A percentile compares a stretch with the other conserved stretches of the same genome.
These are phyloP conservation scores for Venturia pyrina DNA, from an alignment of 2,329 filamentous ascomycete species.

Conservation along the genomic window DNA sequence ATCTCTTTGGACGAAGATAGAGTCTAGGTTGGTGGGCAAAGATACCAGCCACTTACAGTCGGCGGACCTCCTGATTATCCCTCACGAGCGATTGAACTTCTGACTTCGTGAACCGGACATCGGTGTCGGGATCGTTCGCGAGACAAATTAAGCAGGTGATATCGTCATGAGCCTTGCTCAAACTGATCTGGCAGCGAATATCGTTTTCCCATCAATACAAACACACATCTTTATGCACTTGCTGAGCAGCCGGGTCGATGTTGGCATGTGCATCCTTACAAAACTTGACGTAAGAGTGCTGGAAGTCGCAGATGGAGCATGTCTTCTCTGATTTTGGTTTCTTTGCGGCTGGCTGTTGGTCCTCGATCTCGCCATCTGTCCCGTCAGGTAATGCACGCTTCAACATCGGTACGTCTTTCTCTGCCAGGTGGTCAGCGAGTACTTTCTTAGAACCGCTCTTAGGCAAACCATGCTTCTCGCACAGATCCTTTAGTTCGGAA, in stretches of 20 bases:
- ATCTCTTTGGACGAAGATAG: too few relatives aligned
- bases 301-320: not conserved
- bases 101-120: not conserved
- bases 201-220: not conserved
- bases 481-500: not conserved
- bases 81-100: not conserved
- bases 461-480: not conserved
- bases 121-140: not conserved
- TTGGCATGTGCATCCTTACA: not conserved
- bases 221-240: not conserved
- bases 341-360: not conserved
- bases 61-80: not conserved
- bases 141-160: not conserved
- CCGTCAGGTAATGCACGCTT: not conserved
- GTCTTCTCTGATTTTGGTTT: not conserved
- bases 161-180: not conserved
- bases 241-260: not conserved
- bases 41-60: not conserved
- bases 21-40: too few relatives aligned
- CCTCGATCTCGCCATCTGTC: too few relatives aligned
- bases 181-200: not conserved
- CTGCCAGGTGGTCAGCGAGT: not conserved
- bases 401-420: not conserved
- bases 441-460: not conserved
- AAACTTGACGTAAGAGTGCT: not conserved